Base-by-base conservation (phyloP, 139 green algal species). In the Chloropicon primus region DNA sequence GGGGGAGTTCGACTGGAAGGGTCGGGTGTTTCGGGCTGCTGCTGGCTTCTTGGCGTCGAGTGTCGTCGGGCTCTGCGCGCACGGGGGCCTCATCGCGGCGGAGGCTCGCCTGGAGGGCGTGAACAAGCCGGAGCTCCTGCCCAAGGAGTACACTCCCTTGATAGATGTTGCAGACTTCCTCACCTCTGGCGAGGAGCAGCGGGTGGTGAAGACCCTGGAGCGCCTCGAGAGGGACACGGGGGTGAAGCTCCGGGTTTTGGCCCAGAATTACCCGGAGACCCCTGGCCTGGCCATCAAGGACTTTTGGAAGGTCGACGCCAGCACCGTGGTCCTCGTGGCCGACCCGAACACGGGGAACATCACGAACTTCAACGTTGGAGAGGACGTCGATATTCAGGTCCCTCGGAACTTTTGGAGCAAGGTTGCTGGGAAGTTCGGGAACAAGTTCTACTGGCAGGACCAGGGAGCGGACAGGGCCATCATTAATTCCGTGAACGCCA, bases 291-390 rank as follows among this genome's bases (percentile, higher is more conserved):
- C 94, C 0, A 90, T 98, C 26, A 91, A 88, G 29, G 93, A 99
- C 71, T 99, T 92, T 82, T 99, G 95, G 95, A 82, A 80, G 0
- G 95, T 99, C 21, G 95, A 99, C 79, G 93, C 91, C 27, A 85
- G 92, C 80, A 97, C 93, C 0, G 84, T 98, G 0, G 93, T 98
- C 24, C 94, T 97, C 80, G 94, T 98, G 2, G 93, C 92, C 2
- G 92, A 92, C 73, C 85, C 88, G 22, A 88, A 54, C 76, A 53
- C 80, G 0, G 89, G 89, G 41, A 94, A 98, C 85, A 94, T 98
- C 77, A 85, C 98, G 1, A 99, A 99, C 85, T 97, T 99, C 86
- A 98, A 98, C 80, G 92, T 98, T 5, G 94, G 94, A 0, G 28
- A 80, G 1, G 88, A 86, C 54, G 82, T 98, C n/a, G 94, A 98